Conservation (phyloP, 2,329 filamentous ascomycete species). For the Pseudocercospora musae region DNA sequence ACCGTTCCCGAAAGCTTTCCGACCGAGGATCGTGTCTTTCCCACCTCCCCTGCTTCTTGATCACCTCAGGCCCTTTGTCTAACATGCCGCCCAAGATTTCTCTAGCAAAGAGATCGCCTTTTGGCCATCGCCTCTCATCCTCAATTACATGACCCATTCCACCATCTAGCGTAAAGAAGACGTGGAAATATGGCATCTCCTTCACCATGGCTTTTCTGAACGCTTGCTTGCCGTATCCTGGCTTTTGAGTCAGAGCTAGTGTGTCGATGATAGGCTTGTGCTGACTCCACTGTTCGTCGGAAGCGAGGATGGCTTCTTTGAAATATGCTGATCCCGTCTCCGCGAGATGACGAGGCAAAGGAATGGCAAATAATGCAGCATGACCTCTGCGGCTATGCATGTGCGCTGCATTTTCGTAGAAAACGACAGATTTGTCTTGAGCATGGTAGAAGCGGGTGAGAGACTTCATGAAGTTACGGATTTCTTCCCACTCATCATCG, state of each 20-base stretch:
- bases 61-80: conserved; percentile 73
- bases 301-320: conserved; percentile 82
- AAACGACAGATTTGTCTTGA: conserved; percentile 85
- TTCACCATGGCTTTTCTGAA: conserved; percentile 82
- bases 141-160: conserved; percentile 92
- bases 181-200: conserved; percentile 98
- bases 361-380: conserved; percentile 80
- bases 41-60: conserved; percentile 91
- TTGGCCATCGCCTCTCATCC: conserved; percentile 79
- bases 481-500: conserved; percentile 98
- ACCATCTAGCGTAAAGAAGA: conserved; percentile 90
- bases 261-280: conserved; percentile 95
- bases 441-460: conserved; percentile 88
- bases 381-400: conserved; percentile 71
- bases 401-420: conserved; percentile 93
- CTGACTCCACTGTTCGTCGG: conserved; percentile 92
- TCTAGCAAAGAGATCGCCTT: conserved; percentile 85
- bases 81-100: conserved; percentile 92
- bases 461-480: conserved; percentile 98
- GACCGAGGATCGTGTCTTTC: conserved; percentile 63
- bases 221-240: conserved; percentile 71
- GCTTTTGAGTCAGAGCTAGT: conserved; percentile 52
- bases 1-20: conserved; percentile 76
- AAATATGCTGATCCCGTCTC: conserved; percentile 93
- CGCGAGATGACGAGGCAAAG: conserved; percentile 86